Evolutionary conservation across 345 rosid genomes (phyloP), one percentile per base, ranked within the genome.

Genomic region (Isatis tinctoria): DNA sequence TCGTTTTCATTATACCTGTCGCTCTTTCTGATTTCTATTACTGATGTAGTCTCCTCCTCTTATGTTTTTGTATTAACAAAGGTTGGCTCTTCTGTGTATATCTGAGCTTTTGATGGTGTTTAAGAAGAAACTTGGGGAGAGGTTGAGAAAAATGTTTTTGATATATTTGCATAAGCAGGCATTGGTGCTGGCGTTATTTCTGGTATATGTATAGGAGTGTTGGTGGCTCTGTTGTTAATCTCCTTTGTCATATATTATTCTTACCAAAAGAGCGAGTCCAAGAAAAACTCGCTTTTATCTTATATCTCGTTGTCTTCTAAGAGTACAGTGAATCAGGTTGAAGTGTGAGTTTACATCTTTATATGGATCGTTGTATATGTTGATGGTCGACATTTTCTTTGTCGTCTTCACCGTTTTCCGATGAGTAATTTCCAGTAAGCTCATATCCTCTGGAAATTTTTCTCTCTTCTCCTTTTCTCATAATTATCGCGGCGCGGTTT

Each of bases 151-250:
- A 41, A 8, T 24, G 59, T 35, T 26, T 54, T 24, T 63, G 37
- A 62, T 63, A 0, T 36, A 1, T 4, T 60, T 47, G 37, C 4
- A 33, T 61, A 35, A 76, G 53, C 72, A 76, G 81, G 89, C 70
- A 24, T 83, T 41, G 69, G 82, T 14, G 84, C 72, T 67, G 97
- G 97, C 74, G 81, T 32, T 74, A 84, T 92, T 49, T 90, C 83
- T 61, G 92, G 91, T 75, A 87, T 95, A 65, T 73, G 78, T 33
- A 16, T 85, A 32, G 96, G 82, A 68, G 90, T 72, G 45, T 78
- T 81, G 45, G 82, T 73, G 27, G 82, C 22, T 44, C 59, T 85
- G 58, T 51, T 80, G 49, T 82, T 88, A 28, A 24, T 84, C 37
- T 90, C 80, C 18, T 80, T 69, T 28, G 40, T 80, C 54, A 2